Evolutionary conservation across 208 protist species (phyloP).

Genomic region (Acanthamoeba triangularis): DNA sequence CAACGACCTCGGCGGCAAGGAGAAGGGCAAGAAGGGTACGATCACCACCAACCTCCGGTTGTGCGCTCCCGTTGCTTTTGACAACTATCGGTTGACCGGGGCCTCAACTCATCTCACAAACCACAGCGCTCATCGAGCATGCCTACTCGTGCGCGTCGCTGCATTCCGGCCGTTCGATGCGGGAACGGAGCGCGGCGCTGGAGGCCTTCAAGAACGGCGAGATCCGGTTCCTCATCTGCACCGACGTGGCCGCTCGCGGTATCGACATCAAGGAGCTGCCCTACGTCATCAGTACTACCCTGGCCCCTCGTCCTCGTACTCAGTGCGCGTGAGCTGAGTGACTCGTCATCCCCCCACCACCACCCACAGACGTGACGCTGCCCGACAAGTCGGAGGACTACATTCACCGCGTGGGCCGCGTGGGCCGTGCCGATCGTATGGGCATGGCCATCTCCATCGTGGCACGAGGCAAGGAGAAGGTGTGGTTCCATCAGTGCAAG

Average conservation of each 20-base stretch:
- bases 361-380: slow-evolving; percentile 88
- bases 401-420: slow-evolving; percentile 91
- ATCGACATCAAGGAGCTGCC: slow-evolving; percentile 90
- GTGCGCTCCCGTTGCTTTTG: not conserved
- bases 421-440: slow-evolving; percentile 88
- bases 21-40: slow-evolving; percentile 77
- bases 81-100: not conserved
- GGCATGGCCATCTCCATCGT: slow-evolving; percentile 89
- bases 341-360: not conserved
- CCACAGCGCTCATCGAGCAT: slow-evolving; percentile 67
- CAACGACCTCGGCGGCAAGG: slow-evolving; percentile 76
- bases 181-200: not conserved
- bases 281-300: slow-evolving; percentile 88
- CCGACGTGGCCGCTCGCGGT: slow-evolving; percentile 91
- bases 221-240: slow-evolving; percentile 91
- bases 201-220: slow-evolving; percentile 89
- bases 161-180: slow-evolving; percentile 79
- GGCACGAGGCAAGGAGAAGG: slow-evolving; percentile 83
- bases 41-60: not conserved
- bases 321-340: not conserved
- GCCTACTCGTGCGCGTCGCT: slow-evolving; percentile 81
- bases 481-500: slow-evolving; percentile 89
- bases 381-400: slow-evolving; percentile 90
- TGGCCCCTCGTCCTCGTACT: not conserved
- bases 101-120: not conserved